A percentile compares a stretch with the other conserved stretches of the same genome.
Evolutionary conservation across 2,329 filamentous ascomycete genomes (phyloP).

Genomic region (Cytospora chrysosperma): DNA sequence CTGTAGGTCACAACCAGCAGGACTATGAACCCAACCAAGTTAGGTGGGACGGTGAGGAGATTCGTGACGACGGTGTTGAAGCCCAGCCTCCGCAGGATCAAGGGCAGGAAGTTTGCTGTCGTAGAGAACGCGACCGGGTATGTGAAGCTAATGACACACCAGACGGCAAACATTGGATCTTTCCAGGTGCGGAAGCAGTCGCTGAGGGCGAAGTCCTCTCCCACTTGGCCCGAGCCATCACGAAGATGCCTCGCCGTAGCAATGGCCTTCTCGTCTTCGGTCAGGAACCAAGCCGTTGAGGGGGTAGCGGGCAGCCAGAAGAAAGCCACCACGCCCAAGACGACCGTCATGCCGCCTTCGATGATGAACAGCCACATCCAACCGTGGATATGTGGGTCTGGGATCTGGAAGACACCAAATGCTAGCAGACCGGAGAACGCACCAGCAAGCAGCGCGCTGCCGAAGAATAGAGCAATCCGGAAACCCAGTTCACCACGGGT

Average conservation of each 20-base stretch:
- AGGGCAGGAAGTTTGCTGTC: slow-evolving; percentile 46
- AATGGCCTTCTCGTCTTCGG: slow-evolving; percentile 42
- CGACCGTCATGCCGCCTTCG: slow-evolving; percentile 19
- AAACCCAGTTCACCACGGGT: slow-evolving; percentile 34
- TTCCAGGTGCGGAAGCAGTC: slow-evolving; percentile 44
- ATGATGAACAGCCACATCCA: slow-evolving; percentile 26
- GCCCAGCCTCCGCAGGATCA: slow-evolving; percentile 45
- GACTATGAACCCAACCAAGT: slow-evolving; percentile 46
- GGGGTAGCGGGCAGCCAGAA: slow-evolving; percentile 19
- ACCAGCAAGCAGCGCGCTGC: slow-evolving; percentile 18
- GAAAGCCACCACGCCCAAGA: slow-evolving; percentile 17
- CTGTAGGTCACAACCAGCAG: slow-evolving; percentile 44
- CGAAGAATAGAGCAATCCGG: slow-evolving; percentile 24
- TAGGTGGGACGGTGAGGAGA: slow-evolving; percentile 48
- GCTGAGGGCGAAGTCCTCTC: slow-evolving; percentile 38
- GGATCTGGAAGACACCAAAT: slow-evolving; percentile 22
- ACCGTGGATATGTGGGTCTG: slow-evolving; percentile 11
- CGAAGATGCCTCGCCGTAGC: slow-evolving; percentile 44
- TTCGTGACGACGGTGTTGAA: slow-evolving; percentile 46
- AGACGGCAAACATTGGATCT: slow-evolving; percentile 37
- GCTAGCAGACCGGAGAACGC: slow-evolving; percentile 23
- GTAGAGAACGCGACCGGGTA: slow-evolving; percentile 47
- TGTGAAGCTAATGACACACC: slow-evolving; percentile 46
- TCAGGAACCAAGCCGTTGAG: slow-evolving; percentile 47
- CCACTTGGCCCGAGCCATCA: slow-evolving; percentile 42